Conservation (phyloP, 2,329 filamentous ascomycete species). For the Botrytis paeoniae region DNA sequence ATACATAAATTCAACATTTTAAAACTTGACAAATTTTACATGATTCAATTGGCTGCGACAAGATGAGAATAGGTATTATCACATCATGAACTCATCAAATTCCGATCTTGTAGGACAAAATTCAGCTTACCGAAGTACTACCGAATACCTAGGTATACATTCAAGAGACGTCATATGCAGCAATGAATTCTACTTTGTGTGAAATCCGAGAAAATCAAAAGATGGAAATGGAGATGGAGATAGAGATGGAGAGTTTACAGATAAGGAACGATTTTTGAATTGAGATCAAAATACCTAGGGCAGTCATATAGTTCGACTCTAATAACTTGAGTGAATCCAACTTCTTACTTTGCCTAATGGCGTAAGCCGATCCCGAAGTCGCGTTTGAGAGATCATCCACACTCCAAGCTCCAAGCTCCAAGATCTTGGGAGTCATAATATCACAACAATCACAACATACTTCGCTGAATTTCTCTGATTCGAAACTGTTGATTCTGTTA, state of each 20-base stretch:
- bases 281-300: background rate
- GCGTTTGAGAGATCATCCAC: conserved; percentile 5
- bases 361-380: conserved; percentile 10
- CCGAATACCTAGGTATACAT: background rate
- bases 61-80: background rate
- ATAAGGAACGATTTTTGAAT: background rate
- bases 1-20: background rate
- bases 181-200: background rate
- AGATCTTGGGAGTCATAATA: background rate
- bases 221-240: background rate
- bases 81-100: background rate
- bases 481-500: background rate
- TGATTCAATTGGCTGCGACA: background rate
- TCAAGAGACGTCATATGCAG: background rate
- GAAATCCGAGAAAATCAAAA: background rate
- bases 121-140: background rate
- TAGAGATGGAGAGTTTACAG: background rate
- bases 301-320: background rate
- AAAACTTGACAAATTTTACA: background rate
- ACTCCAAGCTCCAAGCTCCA: conserved; percentile 2
- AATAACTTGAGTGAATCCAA: background rate
- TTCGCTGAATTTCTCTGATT: background rate
- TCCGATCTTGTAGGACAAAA: background rate
- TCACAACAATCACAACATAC: background rate
- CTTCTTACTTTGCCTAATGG: conserved; percentile 1